phyloP scores from a whole-genome alignment of 106 monocot genomes.

The Alisma plantagoaquatica region DNA sequence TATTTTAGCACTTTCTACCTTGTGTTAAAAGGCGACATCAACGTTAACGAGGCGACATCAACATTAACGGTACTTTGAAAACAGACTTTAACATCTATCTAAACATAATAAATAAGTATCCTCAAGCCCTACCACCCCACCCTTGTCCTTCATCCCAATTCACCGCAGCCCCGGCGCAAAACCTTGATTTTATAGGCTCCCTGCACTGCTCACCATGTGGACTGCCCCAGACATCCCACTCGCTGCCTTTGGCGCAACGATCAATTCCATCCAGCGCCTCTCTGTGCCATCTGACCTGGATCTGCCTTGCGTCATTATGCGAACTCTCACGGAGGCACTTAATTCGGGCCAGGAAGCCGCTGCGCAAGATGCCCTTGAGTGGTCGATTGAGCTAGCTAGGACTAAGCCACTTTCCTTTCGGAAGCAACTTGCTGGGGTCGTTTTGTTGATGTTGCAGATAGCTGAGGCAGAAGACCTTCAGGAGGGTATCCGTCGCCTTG shows the following conservation, averaged over 20 bases:
- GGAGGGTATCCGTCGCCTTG: slow-evolving; percentile 83
- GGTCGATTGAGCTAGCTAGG: slow-evolving; percentile 81
- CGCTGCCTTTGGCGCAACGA: slow-evolving; percentile 59
- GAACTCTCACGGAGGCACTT: slow-evolving; percentile 64
- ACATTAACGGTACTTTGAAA: too few species aligned
- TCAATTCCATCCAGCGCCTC: slow-evolving; percentile 81
- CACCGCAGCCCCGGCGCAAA: too few species aligned
- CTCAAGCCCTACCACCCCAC: too few species aligned
- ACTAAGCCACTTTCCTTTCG: slow-evolving; percentile 68
- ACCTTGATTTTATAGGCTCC: too few species aligned
- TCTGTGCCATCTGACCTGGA: slow-evolving; percentile 52
- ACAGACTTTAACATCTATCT: too few species aligned
- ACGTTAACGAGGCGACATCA: too few species aligned
- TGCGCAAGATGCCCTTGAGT: slow-evolving; percentile 78
- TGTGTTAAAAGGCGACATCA: too few species aligned
- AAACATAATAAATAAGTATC: too few species aligned
- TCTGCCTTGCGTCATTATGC: slow-evolving; percentile 83
- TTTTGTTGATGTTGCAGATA: slow-evolving; percentile 78
- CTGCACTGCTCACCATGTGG: too few species aligned
- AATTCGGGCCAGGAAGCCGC: slow-evolving; percentile 78
- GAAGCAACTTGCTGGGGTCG: slow-evolving; percentile 61
- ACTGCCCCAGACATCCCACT: slow-evolving; percentile 67
- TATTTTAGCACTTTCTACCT: too few species aligned
- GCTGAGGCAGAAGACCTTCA: slow-evolving; percentile 68
- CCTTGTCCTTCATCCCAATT: too few species aligned